These are phyloP conservation scores for Tricholoma sp. DNA, from an alignment of 768 basidiomycete genomes.

Conservation along the genomic window DNA sequence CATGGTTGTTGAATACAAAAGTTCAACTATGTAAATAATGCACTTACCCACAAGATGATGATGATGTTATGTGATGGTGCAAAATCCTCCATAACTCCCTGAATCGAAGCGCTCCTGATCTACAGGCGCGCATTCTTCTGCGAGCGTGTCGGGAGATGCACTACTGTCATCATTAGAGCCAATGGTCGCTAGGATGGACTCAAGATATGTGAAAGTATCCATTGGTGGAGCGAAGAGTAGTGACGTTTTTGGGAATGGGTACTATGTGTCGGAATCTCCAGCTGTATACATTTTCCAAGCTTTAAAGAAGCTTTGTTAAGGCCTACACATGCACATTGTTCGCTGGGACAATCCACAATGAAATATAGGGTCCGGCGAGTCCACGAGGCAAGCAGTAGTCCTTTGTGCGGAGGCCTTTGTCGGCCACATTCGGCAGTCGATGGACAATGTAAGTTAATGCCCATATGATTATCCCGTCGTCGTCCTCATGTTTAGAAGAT, in stretches of 20 bases:
- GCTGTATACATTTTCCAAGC: no score
- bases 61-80: not conserved
- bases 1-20: not conserved
- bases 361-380: no score
- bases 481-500: no score
- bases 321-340: not conserved
- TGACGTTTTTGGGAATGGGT: no score
- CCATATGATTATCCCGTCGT: no score
- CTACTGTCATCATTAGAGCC: not conserved
- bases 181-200: not conserved
- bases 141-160: not conserved
- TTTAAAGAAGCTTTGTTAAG: no score
- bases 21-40: no score
- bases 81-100: not conserved
- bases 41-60: not conserved
- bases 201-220: not conserved
- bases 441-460: no score
- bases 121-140: not conserved
- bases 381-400: not conserved
- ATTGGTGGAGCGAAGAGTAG: not conserved
- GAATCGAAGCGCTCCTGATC: not conserved
- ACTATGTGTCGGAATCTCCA: no score
- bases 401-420: not conserved
- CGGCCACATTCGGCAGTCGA: not conserved
- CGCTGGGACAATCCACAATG: not conserved